Conservation (phyloP, 106 monocot species). For the Narthecium ossifragum region DNA sequence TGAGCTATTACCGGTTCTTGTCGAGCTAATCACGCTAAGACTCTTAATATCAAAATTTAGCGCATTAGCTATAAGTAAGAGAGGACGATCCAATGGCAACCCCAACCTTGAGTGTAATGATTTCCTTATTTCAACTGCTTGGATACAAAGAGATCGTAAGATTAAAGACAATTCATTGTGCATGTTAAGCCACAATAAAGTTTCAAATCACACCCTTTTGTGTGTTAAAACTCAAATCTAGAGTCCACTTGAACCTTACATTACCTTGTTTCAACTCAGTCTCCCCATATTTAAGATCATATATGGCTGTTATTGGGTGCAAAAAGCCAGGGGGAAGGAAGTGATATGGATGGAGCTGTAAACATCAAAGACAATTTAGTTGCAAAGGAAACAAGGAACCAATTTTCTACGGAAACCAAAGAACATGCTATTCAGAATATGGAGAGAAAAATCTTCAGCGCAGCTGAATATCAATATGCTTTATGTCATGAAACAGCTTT, state of each 20-base stretch:
- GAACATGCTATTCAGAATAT: no score
- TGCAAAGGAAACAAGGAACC: no score
- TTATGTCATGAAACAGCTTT: no score
- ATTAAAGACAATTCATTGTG: no score
- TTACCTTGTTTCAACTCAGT: slow-evolving; percentile 80
- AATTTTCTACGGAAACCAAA: no score
- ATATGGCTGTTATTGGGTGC: slow-evolving; percentile 85
- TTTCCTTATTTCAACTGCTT: slow-evolving; percentile 72
- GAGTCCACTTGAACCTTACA: not conserved
- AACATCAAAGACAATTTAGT: slow-evolving; percentile 15
- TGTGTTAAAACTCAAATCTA: no score
- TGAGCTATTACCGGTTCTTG: slow-evolving; percentile 34
- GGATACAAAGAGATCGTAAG: not conserved
- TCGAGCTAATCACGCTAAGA: slow-evolving; percentile 10
- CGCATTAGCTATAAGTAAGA: slow-evolving; percentile 75
- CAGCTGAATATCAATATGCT: no score
- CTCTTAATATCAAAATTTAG: slow-evolving; percentile 34
- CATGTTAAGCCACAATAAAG: no score
- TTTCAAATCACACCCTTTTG: no score
- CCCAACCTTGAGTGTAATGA: slow-evolving; percentile 70
- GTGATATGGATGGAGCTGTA: slow-evolving; percentile 76
- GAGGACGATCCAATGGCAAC: slow-evolving; percentile 85
- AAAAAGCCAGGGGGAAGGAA: slow-evolving; percentile 67
- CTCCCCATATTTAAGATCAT: slow-evolving; percentile 81
- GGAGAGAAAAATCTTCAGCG: no score